phyloP scores from a whole-genome alignment of 495 filamentous ascomycete genomes.

The Annulohypoxylon maeteangense region DNA sequence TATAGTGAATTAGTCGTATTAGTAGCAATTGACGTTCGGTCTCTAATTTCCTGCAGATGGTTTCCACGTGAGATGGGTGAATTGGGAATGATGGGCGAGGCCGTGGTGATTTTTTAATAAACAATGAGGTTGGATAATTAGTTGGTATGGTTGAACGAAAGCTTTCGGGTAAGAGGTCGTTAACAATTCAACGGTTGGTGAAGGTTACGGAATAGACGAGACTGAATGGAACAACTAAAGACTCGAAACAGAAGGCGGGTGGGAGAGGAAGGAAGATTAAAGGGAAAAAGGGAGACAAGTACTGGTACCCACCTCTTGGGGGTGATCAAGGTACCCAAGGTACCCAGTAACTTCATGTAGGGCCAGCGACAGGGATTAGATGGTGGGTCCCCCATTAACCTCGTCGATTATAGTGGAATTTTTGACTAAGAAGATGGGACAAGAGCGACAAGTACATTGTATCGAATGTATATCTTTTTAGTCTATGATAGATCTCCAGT shows the following conservation, averaged over 20 bases:
- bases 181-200: slow-evolving; percentile 22
- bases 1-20: slow-evolving; percentile 9
- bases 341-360: slow-evolving; percentile 36
- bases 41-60: background rate
- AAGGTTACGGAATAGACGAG: slow-evolving; percentile 1
- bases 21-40: slow-evolving; percentile 24
- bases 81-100: background rate
- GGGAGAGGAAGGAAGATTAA: slow-evolving; percentile 43
- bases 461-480: slow-evolving; percentile 1
- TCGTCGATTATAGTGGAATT: slow-evolving; percentile 32
- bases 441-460: slow-evolving; percentile 5
- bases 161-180: slow-evolving; percentile 17
- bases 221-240: slow-evolving; percentile 28
- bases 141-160: slow-evolving; percentile 11
- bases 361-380: slow-evolving; percentile 32
- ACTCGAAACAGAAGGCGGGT: slow-evolving; percentile 42
- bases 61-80: slow-evolving; percentile 3
- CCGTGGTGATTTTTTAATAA: slow-evolving; percentile 9
- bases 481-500: background rate
- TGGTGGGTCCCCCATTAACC: slow-evolving; percentile 37
- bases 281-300: slow-evolving; percentile 45
- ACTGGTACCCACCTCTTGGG: slow-evolving; percentile 43
- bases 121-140: slow-evolving; percentile 1
- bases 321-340: slow-evolving; percentile 36
- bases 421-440: slow-evolving; percentile 40